Conservation (phyloP, 805 yeast species). For the Kodamaea hsintzibuensis region DNA sequence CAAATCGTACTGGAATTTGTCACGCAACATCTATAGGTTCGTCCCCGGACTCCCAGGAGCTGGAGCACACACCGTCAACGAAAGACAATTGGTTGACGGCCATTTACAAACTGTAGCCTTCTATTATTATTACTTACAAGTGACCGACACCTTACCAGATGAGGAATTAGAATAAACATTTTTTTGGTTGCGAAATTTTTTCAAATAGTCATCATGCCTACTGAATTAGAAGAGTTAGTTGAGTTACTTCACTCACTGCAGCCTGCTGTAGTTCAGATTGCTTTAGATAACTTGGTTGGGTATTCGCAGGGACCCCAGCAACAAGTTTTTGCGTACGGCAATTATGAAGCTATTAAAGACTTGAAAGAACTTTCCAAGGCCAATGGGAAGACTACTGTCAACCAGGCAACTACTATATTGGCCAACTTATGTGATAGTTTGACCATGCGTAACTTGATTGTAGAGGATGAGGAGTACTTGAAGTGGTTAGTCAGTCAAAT, state of each 20-base stretch:
- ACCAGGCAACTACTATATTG: slow-evolving; percentile 73
- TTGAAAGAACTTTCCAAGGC: slow-evolving; percentile 60
- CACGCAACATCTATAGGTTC: slow-evolving; percentile 39
- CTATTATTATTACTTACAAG: slow-evolving; percentile 39
- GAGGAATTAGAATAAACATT: slow-evolving; percentile 8
- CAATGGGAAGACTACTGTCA: slow-evolving; percentile 54
- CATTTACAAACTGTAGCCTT: slow-evolving; percentile 39
- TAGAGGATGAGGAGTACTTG: slow-evolving; percentile 60
- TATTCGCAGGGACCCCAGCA: slow-evolving; percentile 72
- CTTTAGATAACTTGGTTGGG: slow-evolving; percentile 80
- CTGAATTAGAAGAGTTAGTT: slow-evolving; percentile 58
- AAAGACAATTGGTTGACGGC: slow-evolving; percentile 28
- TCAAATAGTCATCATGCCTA: slow-evolving; percentile 33
- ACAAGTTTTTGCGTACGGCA: slow-evolving; percentile 65
- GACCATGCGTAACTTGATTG: slow-evolving; percentile 62
- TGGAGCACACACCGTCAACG: slow-evolving; percentile 38
- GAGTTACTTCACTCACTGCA: slow-evolving; percentile 80
- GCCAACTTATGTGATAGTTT: slow-evolving; percentile 79
- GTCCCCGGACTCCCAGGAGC: slow-evolving; percentile 24
- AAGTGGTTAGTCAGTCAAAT: slow-evolving; percentile 50
- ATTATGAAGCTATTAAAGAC: slow-evolving; percentile 70
- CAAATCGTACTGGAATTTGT: slow-evolving; percentile 41
- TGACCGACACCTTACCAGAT: slow-evolving; percentile 22
- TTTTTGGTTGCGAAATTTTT: slow-evolving; percentile 8
- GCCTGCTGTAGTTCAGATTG: slow-evolving; percentile 77